These are phyloP conservation scores for Geum urbanum DNA, from an alignment of 306 rosid species.

Conservation along the genomic window DNA sequence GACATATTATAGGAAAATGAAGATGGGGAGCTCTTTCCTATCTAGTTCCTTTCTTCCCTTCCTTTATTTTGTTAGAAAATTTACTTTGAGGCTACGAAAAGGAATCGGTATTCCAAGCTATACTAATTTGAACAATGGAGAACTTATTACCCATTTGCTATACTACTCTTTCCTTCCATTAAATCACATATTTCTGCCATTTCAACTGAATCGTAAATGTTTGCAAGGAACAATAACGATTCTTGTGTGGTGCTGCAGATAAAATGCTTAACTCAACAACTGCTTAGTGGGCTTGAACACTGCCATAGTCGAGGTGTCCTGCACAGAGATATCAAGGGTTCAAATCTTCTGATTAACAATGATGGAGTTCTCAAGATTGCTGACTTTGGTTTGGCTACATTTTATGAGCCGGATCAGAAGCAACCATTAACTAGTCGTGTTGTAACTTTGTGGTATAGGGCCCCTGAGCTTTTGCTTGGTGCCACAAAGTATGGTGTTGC, in stretches of 20 bases:
- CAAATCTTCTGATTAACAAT: conserved; percentile 69
- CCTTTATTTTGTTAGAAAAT: neutral
- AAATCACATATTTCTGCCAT: neutral
- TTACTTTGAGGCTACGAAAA: too few species aligned
- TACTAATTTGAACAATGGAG: neutral
- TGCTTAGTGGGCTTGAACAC: conserved; percentile 76
- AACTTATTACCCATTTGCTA: neutral
- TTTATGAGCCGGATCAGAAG: conserved; percentile 52
- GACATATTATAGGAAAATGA: neutral
- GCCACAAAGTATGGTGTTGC: conserved; percentile 70
- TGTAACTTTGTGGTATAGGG: conserved; percentile 87
- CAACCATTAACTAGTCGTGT: conserved; percentile 87
- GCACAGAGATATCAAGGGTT: conserved; percentile 94
- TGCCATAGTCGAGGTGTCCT: conserved; percentile 78
- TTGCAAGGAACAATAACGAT: neutral
- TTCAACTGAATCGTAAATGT: neutral
- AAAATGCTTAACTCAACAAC: conserved; percentile 73
- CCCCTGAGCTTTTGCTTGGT: conserved; percentile 94
- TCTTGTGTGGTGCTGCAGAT: conserved; percentile 46
- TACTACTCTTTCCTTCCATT: neutral
- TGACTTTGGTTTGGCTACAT: conserved; percentile 86
- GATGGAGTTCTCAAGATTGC: conserved; percentile 84
- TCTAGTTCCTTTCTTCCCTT: neutral
- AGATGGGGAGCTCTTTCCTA: neutral
- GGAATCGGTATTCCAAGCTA: neutral